Evolutionary conservation across 2,329 filamentous ascomycete genomes (phyloP), one percentile per base, ranked within the genome.

Genomic region (Aspergillus versicolor): DNA sequence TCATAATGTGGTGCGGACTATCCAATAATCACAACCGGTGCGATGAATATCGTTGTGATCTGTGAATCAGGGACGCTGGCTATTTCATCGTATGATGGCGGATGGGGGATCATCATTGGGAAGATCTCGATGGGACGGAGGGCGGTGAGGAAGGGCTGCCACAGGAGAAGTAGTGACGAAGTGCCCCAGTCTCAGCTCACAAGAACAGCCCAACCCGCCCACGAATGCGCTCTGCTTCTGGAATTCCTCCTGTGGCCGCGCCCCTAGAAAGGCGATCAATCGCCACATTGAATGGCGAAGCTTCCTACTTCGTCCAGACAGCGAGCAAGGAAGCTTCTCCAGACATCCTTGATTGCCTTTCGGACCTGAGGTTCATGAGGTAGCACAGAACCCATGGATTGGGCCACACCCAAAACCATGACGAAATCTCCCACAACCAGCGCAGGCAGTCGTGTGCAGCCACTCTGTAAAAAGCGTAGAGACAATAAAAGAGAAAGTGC

Each of bases 1-100:
- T 84, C 81, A 87, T 85, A 66, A 66, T 75, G 27, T 3, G 27
- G 34, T 15, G 13, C 15, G 6, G 15, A 30, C 24, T 30, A 22
- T 27, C 15, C 11, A 22, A n/a, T 8, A 13, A 4, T 5, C 42
- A 12, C 19, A 44, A 24, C 12, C 13, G 41, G 22, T 24, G 43
- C 13, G 24, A 13, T 13, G 34, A 37, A 37, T 37, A n/a, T n/a
- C 5, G 15, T 45, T n/a, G 42, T 13, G 9, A 15, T 44, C 15
- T 13, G 42, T 44, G 12, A 27, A 45, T 7, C 13, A 48, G 47
- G 40, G 40, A 13, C 8, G 27, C 9, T 30, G 7, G 8, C 24
- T 37, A 5, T 5, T 37, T 37, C 34, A 37, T 37, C 34, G 34
- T 37, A 37, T 37, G 34, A 37, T n/a, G 34, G 12, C 34, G 34